phyloP scores from a whole-genome alignment of 225 moss, liverwort and hornwort species.

The Takakia lepidozioides region DNA sequence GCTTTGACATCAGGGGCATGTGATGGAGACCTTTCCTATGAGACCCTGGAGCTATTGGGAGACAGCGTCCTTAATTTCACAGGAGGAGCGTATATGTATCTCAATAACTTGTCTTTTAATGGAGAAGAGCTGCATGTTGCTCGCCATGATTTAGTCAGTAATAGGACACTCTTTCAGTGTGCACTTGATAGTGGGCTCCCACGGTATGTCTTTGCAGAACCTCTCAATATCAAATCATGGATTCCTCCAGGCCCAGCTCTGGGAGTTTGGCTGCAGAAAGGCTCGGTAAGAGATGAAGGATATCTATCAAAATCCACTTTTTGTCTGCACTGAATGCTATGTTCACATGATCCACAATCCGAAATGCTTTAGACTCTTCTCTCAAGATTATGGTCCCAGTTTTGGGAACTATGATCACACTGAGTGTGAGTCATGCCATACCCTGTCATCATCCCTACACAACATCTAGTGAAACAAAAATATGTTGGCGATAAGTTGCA shows the following conservation, averaged over 20 bases:
- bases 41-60: conserved; percentile 69
- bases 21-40: conserved; percentile 56
- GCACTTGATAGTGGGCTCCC: conserved; percentile 42
- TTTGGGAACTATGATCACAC: too few relatives aligned
- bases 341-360: too few relatives aligned
- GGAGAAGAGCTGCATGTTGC: conserved; percentile 42
- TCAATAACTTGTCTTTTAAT: conserved; percentile 29
- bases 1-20: conserved; percentile 75
- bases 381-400: too few relatives aligned
- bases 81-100: too few relatives aligned
- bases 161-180: conserved; percentile 54
- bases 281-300: too few relatives aligned
- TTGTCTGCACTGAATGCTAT: too few relatives aligned
- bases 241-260: conserved; percentile 46
- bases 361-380: too few relatives aligned
- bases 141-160: conserved; percentile 60
- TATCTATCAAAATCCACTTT: too few relatives aligned
- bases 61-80: conserved; percentile 67
- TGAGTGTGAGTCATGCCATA: too few relatives aligned
- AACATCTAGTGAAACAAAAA: too few relatives aligned
- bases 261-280: neutral
- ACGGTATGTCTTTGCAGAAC: conserved; percentile 56
- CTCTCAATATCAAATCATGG: conserved; percentile 55
- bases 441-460: too few relatives aligned
- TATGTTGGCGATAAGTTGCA: too few relatives aligned